A percentile compares a stretch with the other conserved stretches of the same genome.
Evolutionary conservation across 2,329 filamentous ascomycete species (phyloP).

Genomic region (Fusarium guadeloupense): DNA sequence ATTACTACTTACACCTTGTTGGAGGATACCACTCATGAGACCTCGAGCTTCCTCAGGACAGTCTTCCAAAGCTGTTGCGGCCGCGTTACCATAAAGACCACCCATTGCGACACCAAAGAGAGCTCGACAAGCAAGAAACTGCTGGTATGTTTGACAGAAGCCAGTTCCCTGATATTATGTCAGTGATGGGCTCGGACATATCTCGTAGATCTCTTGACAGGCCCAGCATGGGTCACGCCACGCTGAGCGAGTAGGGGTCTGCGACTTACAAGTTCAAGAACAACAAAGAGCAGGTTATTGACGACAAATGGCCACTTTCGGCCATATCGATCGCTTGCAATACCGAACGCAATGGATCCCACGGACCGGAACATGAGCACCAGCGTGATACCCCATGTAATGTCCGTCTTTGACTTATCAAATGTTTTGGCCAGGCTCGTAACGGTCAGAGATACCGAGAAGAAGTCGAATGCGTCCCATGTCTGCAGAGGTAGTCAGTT

Average conservation of each 20-base stretch:
- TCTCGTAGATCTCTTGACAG: constrained; percentile 8
- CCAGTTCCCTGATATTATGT: constrained; percentile 64
- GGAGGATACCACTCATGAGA: constrained; percentile 78
- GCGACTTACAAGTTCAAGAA: constrained; percentile 71
- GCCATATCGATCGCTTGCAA: constrained; percentile 65
- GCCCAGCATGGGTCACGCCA: not conserved
- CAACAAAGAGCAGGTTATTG: constrained; percentile 77
- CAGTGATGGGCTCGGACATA: constrained; percentile 5
- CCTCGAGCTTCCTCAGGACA: constrained; percentile 74
- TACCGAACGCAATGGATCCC: constrained; percentile 63
- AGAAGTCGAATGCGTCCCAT: constrained; percentile 74
- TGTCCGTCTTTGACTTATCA: constrained; percentile 62
- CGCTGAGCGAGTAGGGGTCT: not conserved
- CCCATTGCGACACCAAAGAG: constrained; percentile 87
- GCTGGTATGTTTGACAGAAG: constrained; percentile 71
- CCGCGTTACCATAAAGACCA: constrained; percentile 80
- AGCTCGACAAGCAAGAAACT: constrained; percentile 78
- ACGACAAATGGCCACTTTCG: constrained; percentile 78
- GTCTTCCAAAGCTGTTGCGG: constrained; percentile 81
- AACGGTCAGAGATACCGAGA: constrained; percentile 69
- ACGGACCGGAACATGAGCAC: constrained; percentile 69
- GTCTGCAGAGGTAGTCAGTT: constrained; percentile 51
- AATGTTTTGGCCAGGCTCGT: constrained; percentile 63
- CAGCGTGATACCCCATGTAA: constrained; percentile 72
- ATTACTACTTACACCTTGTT: constrained; percentile 66